Base-by-base conservation (phyloP, 1,284 basidiomycete species). In the Malassezia restricta region DNA sequence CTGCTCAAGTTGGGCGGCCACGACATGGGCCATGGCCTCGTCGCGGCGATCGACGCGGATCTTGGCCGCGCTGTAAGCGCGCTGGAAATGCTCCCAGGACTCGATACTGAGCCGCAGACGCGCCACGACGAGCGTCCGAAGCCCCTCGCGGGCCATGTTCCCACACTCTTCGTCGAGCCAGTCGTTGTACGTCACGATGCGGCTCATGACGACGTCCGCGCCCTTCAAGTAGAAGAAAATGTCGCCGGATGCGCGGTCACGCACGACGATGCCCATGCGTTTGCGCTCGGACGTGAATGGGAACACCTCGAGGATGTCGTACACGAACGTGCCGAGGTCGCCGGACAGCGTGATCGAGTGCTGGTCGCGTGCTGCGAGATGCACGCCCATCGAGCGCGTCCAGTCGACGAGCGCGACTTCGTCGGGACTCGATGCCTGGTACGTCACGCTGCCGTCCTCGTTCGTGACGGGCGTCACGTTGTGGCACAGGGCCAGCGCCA, bases 381-480 rank as follows among this genome's bases (percentile, higher is more conserved):
- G 86, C 4, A 98, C 77, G 0, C 92, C 92, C 54, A 98, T 85
- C 0, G 87, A 90, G 65, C 89, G 85, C 1, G 92, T 96, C 89
- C 89, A 98, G 61, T 83, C 82, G n/a, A 99, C 92, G 61, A 99
- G 96, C 44, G 94, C 94, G 30, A 96, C 94, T 76, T 99, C 94
- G 69, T 99, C 94, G 0, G 94, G 94, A 0, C 91, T 96, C 0
- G 90, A 92, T 0, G 94, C 94, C 78, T 99, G 92, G 70, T 98
- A 99, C 0, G 91, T 94, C 39, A 94, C 66, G 79, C 82, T 82
- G 6, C 88, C 89, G 65, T 96, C 92, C 64, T 95, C 92, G 68
- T 94, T 89, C 11, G 79, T 81, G 2, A 95, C 87, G 0, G 94
- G 94, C 0, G 92, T 98, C 40, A 96, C 92, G 66, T 99, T 99